phyloP scores from a whole-genome alignment of 208 protist genomes.

The Acanthamoeba triangularis region DNA sequence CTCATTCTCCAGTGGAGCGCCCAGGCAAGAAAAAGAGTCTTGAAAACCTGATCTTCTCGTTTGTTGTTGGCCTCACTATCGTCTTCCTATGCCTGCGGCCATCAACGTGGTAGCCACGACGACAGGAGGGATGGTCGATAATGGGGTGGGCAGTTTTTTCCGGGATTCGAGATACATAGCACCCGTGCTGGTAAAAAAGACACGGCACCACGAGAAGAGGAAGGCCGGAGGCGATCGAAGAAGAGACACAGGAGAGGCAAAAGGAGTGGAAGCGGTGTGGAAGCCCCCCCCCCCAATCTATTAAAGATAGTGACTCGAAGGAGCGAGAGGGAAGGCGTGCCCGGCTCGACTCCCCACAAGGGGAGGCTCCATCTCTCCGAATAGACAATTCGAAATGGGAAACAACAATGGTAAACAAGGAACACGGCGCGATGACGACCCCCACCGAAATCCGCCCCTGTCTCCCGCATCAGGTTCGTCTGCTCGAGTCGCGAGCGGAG shows the following conservation, averaged over 20 bases:
- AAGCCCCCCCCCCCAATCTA: neutral
- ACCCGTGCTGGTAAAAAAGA: no score
- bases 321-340: neutral
- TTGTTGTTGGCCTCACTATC: no score
- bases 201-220: no score
- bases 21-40: no score
- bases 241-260: neutral
- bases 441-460: neutral
- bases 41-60: no score
- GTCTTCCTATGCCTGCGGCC: no score
- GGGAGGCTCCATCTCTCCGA: neutral
- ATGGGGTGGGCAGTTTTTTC: no score
- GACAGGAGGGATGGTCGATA: no score
- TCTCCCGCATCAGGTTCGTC: neutral
- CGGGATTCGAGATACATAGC: no score
- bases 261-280: neutral
- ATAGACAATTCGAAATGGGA: conserved; percentile 6
- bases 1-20: no score
- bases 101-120: no score
- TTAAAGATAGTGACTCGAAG: neutral
- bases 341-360: neutral
- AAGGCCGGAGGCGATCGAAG: no score
- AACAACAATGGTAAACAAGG: conserved; percentile 27
- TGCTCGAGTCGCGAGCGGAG: neutral
- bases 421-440: neutral